These are phyloP conservation scores for Phytopythium delawarense DNA, from an alignment of 352 stramenopile genomes.

Conservation along the genomic window DNA sequence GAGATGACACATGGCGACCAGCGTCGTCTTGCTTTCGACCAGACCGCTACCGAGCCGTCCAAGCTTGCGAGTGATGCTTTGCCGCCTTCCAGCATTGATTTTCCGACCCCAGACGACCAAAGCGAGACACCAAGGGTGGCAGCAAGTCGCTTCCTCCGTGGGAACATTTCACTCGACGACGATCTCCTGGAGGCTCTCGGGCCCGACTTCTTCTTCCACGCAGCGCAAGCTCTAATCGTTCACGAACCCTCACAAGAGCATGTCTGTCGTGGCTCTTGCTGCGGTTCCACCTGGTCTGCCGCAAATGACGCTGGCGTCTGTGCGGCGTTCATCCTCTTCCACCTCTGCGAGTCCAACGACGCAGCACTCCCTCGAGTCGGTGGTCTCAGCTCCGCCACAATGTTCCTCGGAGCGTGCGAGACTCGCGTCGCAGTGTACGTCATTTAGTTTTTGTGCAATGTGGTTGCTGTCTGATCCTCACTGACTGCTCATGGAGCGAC, in stretches of 20 bases:
- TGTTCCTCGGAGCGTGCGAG: constrained; percentile 34
- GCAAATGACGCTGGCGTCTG: constrained; percentile 23
- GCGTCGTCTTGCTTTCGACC: constrained; percentile 10
- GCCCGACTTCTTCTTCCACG: constrained; percentile 30
- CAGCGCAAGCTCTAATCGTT: constrained; percentile 16
- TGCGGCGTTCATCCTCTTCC: constrained; percentile 24
- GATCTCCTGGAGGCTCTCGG: constrained; percentile 18
- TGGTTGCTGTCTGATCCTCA: too few species aligned
- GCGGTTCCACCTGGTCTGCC: constrained; percentile 21
- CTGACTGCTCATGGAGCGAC: too few species aligned
- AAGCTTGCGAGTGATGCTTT: not conserved
- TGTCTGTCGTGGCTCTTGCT: constrained; percentile 30
- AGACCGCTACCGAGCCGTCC: not conserved
- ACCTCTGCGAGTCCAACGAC: constrained; percentile 9
- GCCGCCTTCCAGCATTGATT: not conserved
- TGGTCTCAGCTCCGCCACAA: constrained; percentile 15
- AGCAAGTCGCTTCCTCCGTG: constrained; percentile 26
- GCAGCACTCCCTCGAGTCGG: constrained; percentile 5
- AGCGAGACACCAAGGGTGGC: constrained; percentile 17
- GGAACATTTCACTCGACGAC: constrained; percentile 26
- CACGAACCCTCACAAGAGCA: constrained; percentile 2
- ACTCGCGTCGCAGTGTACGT: constrained; percentile 47
- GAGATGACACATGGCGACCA: constrained; percentile 34
- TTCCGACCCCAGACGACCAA: not conserved
- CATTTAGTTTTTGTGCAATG: not conserved